phyloP scores from a whole-genome alignment of 805 yeast genomes.

The Yamadazyma nakazawae region DNA sequence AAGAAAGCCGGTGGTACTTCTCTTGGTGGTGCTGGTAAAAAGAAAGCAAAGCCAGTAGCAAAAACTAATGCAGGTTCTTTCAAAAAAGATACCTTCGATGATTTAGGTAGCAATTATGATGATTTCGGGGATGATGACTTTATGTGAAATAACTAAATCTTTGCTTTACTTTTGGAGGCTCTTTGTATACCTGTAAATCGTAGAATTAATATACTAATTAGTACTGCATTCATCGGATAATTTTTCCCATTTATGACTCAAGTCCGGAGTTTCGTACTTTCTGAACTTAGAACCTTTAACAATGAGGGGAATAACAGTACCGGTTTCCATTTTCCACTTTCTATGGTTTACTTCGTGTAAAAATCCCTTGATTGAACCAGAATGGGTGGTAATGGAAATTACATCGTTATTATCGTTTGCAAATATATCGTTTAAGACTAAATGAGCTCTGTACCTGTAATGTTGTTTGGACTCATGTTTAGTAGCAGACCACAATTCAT shows the following conservation, averaged over 20 bases:
- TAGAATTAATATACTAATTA: slow-evolving; percentile 1
- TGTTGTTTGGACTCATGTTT: slow-evolving; percentile 26
- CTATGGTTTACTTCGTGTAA: slow-evolving; percentile 25
- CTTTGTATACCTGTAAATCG: neutral
- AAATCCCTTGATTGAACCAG: slow-evolving; percentile 26
- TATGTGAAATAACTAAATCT: slow-evolving; percentile 47
- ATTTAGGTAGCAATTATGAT: slow-evolving; percentile 49
- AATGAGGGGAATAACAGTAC: slow-evolving; percentile 28
- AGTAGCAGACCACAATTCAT: slow-evolving; percentile 21
- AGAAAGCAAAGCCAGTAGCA: slow-evolving; percentile 81
- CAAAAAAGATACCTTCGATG: slow-evolving; percentile 66
- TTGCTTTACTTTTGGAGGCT: neutral
- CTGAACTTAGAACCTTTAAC: slow-evolving; percentile 14
- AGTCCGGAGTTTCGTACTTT: slow-evolving; percentile 8
- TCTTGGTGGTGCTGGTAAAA: slow-evolving; percentile 91
- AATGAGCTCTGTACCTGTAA: slow-evolving; percentile 23
- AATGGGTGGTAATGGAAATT: slow-evolving; percentile 28
- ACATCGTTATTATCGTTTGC: slow-evolving; percentile 17
- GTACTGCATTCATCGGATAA: slow-evolving; percentile 13
- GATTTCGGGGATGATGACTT: slow-evolving; percentile 80
- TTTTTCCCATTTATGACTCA: slow-evolving; percentile 13
- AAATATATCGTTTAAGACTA: slow-evolving; percentile 27
- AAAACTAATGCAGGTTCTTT: slow-evolving; percentile 52
- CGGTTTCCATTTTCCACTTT: slow-evolving; percentile 22
- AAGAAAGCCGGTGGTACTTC: slow-evolving; percentile 82